Evolutionary conservation across 371 early-diverging fungal genomes (phyloP).

Genomic region (Mortierella sp.): DNA sequence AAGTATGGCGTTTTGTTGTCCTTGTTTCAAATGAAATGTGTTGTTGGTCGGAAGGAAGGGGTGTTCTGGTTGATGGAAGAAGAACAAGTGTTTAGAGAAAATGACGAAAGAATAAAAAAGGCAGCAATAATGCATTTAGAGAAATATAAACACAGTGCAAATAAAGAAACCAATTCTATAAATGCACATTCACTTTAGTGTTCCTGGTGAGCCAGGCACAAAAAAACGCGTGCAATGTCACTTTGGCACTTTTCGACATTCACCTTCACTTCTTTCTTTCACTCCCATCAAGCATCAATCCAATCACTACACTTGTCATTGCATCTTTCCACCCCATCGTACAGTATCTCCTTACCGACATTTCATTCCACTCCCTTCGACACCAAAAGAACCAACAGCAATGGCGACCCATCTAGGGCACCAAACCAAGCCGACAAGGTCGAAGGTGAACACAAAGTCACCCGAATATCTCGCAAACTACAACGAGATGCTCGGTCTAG

Average conservation of each 20-base stretch:
- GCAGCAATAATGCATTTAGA: not conserved
- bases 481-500: slow-evolving; percentile 69
- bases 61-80: not conserved
- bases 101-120: not conserved
- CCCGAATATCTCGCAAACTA: slow-evolving; percentile 73
- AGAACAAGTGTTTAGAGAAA: not conserved
- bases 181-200: slow-evolving; percentile 7
- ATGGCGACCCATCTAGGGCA: slow-evolving; percentile 51
- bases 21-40: not conserved
- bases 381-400: not conserved
- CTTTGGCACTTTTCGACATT: slow-evolving; percentile 6
- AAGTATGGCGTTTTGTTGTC: not conserved
- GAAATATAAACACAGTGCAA: not conserved
- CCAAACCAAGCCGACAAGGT: slow-evolving; percentile 44
- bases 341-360: not conserved
- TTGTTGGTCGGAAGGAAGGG: not conserved
- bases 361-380: not conserved
- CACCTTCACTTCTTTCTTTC: not conserved
- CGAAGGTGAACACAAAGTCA: slow-evolving; percentile 56
- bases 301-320: not conserved
- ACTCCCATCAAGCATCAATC: not conserved
- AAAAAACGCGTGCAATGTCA: not conserved
- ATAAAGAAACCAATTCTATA: not conserved
- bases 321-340: not conserved
- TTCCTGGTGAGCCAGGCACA: too few species aligned